Percentiles rank a stretch among this genome's conserved stretches.
Conservation (phyloP, 345 rosid genomes). For the Ceriops tagal region DNA sequence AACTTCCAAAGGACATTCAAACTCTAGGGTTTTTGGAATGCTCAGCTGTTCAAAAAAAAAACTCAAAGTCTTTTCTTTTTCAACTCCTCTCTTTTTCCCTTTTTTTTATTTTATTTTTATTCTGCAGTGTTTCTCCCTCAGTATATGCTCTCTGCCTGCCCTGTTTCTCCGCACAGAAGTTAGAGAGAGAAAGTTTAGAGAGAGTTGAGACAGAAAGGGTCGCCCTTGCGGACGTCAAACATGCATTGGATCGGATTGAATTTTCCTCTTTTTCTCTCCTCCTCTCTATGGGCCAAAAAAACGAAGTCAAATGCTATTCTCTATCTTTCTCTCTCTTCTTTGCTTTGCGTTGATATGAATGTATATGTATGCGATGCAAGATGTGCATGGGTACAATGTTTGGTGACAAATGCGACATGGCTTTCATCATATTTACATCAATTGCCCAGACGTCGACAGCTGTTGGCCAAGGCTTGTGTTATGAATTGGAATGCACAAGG, state of each 20-base stretch:
- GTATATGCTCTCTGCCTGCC: slow-evolving; percentile 24
- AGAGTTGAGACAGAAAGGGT: slow-evolving; percentile 22
- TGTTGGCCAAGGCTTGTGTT: no score
- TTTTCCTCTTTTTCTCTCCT: slow-evolving; percentile 19
- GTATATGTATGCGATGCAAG: no score
- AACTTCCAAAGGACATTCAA: background rate
- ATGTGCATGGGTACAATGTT: no score
- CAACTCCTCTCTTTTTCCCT: slow-evolving; percentile 2
- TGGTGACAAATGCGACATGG: no score
- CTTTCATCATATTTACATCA: no score
- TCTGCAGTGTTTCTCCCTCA: slow-evolving; percentile 20
- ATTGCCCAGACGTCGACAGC: no score
- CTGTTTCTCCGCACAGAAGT: slow-evolving; percentile 54
- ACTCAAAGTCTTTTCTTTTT: slow-evolving; percentile 18
- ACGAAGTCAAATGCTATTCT: background rate
- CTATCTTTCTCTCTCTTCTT: background rate
- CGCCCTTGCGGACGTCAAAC: slow-evolving; percentile 96
- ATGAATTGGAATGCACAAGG: no score
- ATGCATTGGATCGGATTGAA: slow-evolving; percentile 68
- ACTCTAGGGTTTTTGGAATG: slow-evolving; percentile 37
- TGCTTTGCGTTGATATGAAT: background rate
- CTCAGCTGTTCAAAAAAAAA: background rate
- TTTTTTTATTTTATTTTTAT: slow-evolving; percentile 10
- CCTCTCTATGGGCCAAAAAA: background rate
- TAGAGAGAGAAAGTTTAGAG: slow-evolving; percentile 39